phyloP scores from a whole-genome alignment of 352 stramenopile species.

The Globisporangium middletonii region DNA sequence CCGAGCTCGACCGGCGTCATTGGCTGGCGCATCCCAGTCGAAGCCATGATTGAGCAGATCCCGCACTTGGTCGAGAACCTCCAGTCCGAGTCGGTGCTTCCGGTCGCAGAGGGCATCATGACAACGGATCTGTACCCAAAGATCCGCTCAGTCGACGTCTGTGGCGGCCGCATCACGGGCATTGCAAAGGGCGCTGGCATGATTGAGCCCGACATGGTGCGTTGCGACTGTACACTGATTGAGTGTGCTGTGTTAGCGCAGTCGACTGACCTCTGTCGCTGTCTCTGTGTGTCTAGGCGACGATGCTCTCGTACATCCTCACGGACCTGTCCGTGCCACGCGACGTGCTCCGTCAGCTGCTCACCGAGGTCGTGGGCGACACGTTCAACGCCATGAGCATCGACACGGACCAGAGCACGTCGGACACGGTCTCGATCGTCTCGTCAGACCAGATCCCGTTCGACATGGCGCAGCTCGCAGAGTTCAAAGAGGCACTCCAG shows the following conservation, averaged over 20 bases:
- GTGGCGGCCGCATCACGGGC: slow-evolving; percentile 90
- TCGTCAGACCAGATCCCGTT: slow-evolving; percentile 92
- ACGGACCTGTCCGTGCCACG: slow-evolving; percentile 83
- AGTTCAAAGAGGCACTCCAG: slow-evolving; percentile 90
- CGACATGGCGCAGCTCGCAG: slow-evolving; percentile 62
- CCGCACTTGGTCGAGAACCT: slow-evolving; percentile 80
- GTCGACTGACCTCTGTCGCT: neutral
- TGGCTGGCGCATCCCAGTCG: slow-evolving; percentile 96
- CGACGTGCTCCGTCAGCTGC: slow-evolving; percentile 68
- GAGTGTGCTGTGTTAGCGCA: slow-evolving; percentile 35
- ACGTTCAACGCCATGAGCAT: slow-evolving; percentile 95
- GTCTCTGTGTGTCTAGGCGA: slow-evolving; percentile 23
- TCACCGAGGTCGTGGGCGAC: slow-evolving; percentile 76
- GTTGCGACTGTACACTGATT: slow-evolving; percentile 28
- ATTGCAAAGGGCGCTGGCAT: slow-evolving; percentile 99
- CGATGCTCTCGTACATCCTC: slow-evolving; percentile 87
- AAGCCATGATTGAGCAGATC: slow-evolving; percentile 81
- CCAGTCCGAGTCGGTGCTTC: slow-evolving; percentile 91
- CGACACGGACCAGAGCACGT: slow-evolving; percentile 98
- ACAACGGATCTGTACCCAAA: slow-evolving; percentile 94
- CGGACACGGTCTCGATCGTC: slow-evolving; percentile 95
- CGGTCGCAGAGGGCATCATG: slow-evolving; percentile 95
- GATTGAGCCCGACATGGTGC: slow-evolving; percentile 97
- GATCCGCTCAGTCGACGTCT: slow-evolving; percentile 78
- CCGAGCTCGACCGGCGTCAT: slow-evolving; percentile 97